Conservation (phyloP, 441 rosid species). For the Manihot esculenta region DNA sequence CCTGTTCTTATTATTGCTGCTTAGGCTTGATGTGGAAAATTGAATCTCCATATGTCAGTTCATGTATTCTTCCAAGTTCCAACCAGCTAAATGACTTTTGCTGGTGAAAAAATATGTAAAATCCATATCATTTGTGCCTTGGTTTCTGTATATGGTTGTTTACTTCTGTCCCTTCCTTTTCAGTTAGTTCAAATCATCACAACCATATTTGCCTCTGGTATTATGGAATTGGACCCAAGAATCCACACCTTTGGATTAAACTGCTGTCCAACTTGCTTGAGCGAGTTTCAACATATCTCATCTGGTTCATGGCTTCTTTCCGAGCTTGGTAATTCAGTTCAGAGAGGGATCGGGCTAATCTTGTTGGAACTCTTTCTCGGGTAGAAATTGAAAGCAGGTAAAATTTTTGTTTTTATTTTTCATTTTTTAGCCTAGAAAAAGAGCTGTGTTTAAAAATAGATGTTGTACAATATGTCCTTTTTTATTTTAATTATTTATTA, state of each 20-base stretch:
- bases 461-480: no score
- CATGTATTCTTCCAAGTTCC: background rate
- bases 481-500: no score
- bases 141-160: background rate
- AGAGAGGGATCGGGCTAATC: background rate
- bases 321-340: no score
- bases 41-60: background rate
- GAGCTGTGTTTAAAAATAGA: no score
- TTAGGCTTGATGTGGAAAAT: background rate
- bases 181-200: background rate
- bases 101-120: background rate
- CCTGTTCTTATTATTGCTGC: no score
- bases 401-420: background rate
- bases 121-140: background rate
- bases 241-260: background rate
- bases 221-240: background rate
- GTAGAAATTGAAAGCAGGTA: background rate
- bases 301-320: background rate
- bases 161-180: background rate
- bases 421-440: background rate
- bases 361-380: background rate
- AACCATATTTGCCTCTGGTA: background rate
- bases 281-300: background rate
- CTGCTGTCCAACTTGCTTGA: background rate
- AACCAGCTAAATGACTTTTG: background rate